A percentile compares a stretch with the other conserved stretches of the same genome.
Conservation (phyloP, 2,329 filamentous ascomycete species). For the Orbilia javanica region DNA sequence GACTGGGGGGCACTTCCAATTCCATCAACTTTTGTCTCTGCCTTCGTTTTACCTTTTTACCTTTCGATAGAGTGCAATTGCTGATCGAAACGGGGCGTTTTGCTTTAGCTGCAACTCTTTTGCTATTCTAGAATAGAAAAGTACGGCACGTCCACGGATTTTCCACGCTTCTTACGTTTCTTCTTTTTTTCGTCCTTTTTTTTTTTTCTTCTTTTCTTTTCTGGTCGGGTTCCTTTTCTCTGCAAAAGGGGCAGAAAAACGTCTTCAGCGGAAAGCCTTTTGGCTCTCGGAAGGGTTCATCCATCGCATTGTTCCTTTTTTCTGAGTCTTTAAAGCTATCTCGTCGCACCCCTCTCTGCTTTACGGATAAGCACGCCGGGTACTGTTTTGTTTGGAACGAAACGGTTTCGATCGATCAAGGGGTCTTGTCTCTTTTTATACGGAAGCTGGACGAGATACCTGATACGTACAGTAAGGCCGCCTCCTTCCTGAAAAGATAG, state of each 20-base stretch:
- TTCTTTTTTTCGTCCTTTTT: not conserved
- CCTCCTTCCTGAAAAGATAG: constrained; percentile 1
- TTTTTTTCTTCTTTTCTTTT: not conserved
- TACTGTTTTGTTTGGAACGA: constrained; percentile 31
- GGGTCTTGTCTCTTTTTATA: constrained; percentile 16
- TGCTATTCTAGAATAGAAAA: constrained; percentile 28
- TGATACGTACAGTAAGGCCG: constrained; percentile 41
- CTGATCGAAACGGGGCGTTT: constrained; percentile 24
- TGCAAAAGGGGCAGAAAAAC: constrained; percentile 13
- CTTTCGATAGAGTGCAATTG: constrained; percentile 11
- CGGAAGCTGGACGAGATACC: constrained; percentile 32
- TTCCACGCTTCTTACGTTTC: constrained; percentile 8
- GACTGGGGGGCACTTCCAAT: constrained; percentile 28
- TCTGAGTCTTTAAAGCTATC: constrained; percentile 19
- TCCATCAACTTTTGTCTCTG: constrained; percentile 11
- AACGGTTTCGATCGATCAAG: constrained; percentile 27
- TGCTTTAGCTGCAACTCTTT: constrained; percentile 23
- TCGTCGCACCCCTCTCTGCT: constrained; percentile 1
- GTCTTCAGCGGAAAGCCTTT: constrained; percentile 2
- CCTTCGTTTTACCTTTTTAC: not conserved
- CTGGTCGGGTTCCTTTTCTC: not conserved
- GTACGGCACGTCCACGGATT: constrained; percentile 14
- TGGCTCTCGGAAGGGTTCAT: constrained; percentile 3
- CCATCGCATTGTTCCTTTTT: constrained; percentile 24
- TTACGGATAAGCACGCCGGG: constrained; percentile 19